These are phyloP conservation scores for Tolypocladium sp. DNA, from an alignment of 2,329 filamentous ascomycete species.

Conservation along the genomic window DNA sequence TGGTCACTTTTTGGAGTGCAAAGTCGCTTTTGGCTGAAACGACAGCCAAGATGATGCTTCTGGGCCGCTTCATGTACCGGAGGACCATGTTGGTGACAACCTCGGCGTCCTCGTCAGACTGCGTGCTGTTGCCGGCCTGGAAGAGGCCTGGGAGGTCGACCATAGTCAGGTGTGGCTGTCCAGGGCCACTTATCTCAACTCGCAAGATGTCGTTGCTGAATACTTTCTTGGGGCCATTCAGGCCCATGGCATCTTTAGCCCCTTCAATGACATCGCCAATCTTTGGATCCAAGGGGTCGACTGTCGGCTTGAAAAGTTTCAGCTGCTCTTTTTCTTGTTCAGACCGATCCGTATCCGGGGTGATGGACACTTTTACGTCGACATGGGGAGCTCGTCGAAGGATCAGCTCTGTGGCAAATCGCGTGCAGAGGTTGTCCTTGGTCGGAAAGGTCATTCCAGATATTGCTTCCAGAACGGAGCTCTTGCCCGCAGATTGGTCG, in stretches of 20 bases:
- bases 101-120: constrained; percentile 32
- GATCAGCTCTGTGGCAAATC: constrained; percentile 54
- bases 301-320: constrained; percentile 13
- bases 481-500: constrained; percentile 55
- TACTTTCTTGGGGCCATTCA: constrained; percentile 21
- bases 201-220: constrained; percentile 38
- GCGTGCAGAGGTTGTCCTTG: constrained; percentile 50
- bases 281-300: constrained; percentile 9
- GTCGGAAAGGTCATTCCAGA: constrained; percentile 51
- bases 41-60: constrained; percentile 52
- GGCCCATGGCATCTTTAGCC: constrained; percentile 39
- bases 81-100: constrained; percentile 37
- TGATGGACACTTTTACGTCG: constrained; percentile 22
- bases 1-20: constrained; percentile 47
- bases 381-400: constrained; percentile 33
- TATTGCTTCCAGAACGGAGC: constrained; percentile 55
- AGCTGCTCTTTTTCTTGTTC: constrained; percentile 15
- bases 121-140: constrained; percentile 34
- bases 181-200: constrained; percentile 37
- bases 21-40: constrained; percentile 46
- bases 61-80: constrained; percentile 44
- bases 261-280: constrained; percentile 25
- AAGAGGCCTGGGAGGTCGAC: constrained; percentile 52
- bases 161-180: constrained; percentile 43
- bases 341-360: constrained; percentile 18